Percentiles rank a stretch among this genome's conserved stretches.
These are phyloP conservation scores for Boletus mariae DNA, from an alignment of 1,284 basidiomycete species.

Conservation along the genomic window DNA sequence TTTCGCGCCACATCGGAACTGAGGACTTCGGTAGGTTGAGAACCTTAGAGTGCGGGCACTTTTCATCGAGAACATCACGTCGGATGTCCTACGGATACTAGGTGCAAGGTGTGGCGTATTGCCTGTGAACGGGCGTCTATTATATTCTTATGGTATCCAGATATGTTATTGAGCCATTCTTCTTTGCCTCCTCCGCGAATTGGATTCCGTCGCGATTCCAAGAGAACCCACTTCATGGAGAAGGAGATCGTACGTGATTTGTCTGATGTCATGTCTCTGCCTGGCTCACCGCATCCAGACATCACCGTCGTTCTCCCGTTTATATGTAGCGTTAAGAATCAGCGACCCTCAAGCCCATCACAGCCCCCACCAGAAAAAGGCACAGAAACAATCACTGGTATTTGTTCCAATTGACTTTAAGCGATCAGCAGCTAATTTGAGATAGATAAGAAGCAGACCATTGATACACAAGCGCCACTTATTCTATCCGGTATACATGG, in stretches of 20 bases:
- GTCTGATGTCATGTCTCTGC: background rate
- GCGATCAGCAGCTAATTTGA: background rate
- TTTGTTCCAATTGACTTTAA: background rate
- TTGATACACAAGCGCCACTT: conserved; percentile 51
- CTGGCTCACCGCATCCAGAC: conserved; percentile 28
- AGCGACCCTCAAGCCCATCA: conserved; percentile 3
- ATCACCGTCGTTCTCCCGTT: conserved; percentile 50
- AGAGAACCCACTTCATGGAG: conserved; percentile 33
- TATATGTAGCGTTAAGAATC: conserved; percentile 35
- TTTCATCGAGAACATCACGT: conserved; percentile 47
- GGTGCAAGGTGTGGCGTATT: conserved; percentile 41
- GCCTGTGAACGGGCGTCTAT: background rate
- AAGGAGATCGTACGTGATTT: conserved; percentile 46
- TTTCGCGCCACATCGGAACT: background rate
- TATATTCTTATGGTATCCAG: conserved; percentile 11
- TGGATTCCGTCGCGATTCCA: conserved; percentile 56
- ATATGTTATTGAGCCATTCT: conserved; percentile 49
- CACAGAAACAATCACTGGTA: conserved; percentile 19
- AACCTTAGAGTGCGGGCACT: conserved; percentile 41
- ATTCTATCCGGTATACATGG: conserved; percentile 27
- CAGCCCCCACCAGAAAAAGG: background rate
- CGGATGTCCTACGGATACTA: conserved; percentile 45
- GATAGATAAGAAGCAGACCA: conserved; percentile 35
- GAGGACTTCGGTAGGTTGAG: conserved; percentile 26
- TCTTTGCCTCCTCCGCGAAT: conserved; percentile 53